A percentile compares a stretch with the other conserved stretches of the same genome.
These are phyloP conservation scores for Onygena corvina DNA, from an alignment of 2,329 filamentous ascomycete species.

Conservation along the genomic window DNA sequence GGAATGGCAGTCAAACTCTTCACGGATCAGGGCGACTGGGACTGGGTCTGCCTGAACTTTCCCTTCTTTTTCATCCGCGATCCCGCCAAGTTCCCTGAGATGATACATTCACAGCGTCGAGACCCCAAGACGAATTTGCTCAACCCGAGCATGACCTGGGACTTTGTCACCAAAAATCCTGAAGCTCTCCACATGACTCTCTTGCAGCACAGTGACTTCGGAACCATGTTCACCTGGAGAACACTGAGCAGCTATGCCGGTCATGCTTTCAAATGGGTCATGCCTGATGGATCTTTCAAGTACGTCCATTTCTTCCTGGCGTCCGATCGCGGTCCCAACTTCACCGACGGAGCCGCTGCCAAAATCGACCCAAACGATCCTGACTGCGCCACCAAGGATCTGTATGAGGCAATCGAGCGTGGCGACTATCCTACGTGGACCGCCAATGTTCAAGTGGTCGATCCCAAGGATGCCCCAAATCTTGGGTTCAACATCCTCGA, in stretches of 20 bases:
- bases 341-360: conserved; percentile 42
- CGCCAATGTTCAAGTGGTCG: conserved; percentile 44
- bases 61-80: conserved; percentile 22
- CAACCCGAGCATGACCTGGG: conserved; percentile 8
- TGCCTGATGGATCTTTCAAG: conserved; percentile 45
- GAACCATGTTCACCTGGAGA: conserved; percentile 9
- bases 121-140: conserved; percentile 7
- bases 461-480: conserved; percentile 38
- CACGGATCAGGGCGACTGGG: conserved; percentile 54
- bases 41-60: conserved; percentile 55
- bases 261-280: conserved; percentile 10
- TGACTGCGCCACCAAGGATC: conserved; percentile 48
- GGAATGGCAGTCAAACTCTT: conserved; percentile 48
- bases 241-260: conserved; percentile 6
- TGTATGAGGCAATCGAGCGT: conserved; percentile 48
- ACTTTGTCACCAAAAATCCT: conserved; percentile 4
- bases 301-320: conserved; percentile 48
- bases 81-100: conserved; percentile 4
- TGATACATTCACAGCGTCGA: conserved; percentile 7
- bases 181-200: conserved; percentile 8
- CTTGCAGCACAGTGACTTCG: conserved; percentile 6
- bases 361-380: conserved; percentile 43
- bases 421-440: conserved; percentile 49
- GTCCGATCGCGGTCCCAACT: conserved; percentile 27
- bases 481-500: conserved; percentile 45